Evolutionary conservation across 306 rosid genomes (phyloP).

Genomic region (Begonia fuchsioides): DNA sequence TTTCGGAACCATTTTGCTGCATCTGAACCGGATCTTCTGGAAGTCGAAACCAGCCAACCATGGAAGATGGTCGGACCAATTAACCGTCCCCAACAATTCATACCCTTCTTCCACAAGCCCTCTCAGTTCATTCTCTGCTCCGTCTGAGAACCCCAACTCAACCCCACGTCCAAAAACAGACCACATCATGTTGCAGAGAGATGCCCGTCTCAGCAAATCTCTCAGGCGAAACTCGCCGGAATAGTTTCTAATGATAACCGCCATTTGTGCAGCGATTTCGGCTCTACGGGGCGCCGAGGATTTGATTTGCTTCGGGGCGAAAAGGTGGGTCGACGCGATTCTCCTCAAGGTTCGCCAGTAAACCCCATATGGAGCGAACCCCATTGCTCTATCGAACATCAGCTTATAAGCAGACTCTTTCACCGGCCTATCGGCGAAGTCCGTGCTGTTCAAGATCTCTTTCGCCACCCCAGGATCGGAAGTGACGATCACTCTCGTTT

Average conservation of each 20-base stretch:
- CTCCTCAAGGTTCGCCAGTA: conserved; percentile 77
- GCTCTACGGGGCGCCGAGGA: conserved; percentile 36
- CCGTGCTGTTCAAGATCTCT: conserved; percentile 61
- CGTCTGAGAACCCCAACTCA: conserved; percentile 6
- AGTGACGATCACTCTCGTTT: conserved; percentile 53
- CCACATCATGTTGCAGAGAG: conserved; percentile 66
- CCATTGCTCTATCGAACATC: conserved; percentile 84
- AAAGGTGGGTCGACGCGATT: conserved; percentile 60
- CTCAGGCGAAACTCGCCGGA: conserved; percentile 14
- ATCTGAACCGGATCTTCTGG: conserved; percentile 57
- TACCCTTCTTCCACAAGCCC: conserved; percentile 68
- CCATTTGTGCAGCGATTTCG: conserved; percentile 40
- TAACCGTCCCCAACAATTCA: conserved; percentile 57
- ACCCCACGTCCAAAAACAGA: conserved; percentile 60
- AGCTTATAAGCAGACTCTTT: conserved; percentile 80
- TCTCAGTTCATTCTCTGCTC: conserved; percentile 26
- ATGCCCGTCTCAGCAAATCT: conserved; percentile 33
- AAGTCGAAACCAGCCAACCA: conserved; percentile 46
- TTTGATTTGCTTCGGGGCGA: conserved; percentile 74
- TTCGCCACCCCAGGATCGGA: conserved; percentile 60
- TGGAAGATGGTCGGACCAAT: conserved; percentile 86
- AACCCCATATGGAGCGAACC: conserved; percentile 75
- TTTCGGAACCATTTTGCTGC: conserved; percentile 45
- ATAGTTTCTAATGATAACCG: conserved; percentile 4
- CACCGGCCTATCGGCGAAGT: conserved; percentile 73